Percentiles rank a stretch among this genome's conserved stretches.
phyloP scores from a whole-genome alignment of 2,329 filamentous ascomycete species.

The Hypoxylon sp. region DNA sequence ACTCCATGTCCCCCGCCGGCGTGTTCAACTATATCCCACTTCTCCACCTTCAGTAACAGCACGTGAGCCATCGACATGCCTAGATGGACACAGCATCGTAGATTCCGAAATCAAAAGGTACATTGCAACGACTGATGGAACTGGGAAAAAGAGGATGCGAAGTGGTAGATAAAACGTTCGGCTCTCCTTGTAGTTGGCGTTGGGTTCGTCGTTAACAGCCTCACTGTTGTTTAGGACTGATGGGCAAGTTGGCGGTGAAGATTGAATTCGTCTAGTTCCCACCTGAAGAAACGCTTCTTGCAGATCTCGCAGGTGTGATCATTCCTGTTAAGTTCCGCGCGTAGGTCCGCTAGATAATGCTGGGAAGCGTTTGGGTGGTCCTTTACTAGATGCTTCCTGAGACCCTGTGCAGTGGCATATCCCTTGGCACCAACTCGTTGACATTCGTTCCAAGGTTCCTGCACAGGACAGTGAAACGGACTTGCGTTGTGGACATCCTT shows the following conservation, averaged over 20 bases:
- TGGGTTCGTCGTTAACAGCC: too few relatives aligned
- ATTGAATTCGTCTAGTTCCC: background rate
- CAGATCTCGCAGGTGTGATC: background rate
- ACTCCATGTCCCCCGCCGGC: too few relatives aligned
- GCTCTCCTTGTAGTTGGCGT: too few relatives aligned
- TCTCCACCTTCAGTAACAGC: too few relatives aligned
- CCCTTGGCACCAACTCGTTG: conserved; percentile 38
- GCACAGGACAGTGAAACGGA: conserved; percentile 45
- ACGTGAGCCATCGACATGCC: too few relatives aligned
- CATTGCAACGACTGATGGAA: too few relatives aligned
- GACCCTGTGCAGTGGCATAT: conserved; percentile 37
- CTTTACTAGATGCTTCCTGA: conserved; percentile 39
- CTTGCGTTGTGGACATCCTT: conserved; percentile 48
- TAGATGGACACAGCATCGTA: too few relatives aligned
- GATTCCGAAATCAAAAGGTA: too few relatives aligned
- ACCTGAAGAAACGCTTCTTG: background rate
- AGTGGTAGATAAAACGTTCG: too few relatives aligned
- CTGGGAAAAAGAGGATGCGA: too few relatives aligned
- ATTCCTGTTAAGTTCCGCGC: background rate
- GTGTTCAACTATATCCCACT: too few relatives aligned
- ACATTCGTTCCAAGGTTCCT: too few relatives aligned
- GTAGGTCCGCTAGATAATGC: background rate
- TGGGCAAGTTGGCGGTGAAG: background rate
- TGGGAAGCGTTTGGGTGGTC: conserved; percentile 20
- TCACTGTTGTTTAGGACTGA: background rate